phyloP scores from a whole-genome alignment of 2,329 filamentous ascomycete species.

The Aspergillus floridensis region DNA sequence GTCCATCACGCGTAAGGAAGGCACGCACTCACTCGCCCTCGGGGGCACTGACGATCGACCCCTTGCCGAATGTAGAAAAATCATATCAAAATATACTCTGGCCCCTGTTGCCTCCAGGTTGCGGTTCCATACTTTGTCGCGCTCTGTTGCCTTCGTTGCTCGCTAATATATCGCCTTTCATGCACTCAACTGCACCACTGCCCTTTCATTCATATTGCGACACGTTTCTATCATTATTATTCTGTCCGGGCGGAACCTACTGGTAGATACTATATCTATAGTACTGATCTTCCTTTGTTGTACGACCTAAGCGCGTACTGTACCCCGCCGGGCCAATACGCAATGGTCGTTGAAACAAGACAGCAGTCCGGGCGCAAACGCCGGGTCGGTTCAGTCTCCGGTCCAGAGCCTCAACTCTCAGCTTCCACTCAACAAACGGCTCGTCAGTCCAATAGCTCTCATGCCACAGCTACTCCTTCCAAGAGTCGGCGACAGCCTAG shows the following conservation, averaged over 20 bases:
- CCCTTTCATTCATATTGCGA: not conserved
- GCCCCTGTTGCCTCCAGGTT: not conserved
- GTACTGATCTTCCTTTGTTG: not conserved
- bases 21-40: no score
- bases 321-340: not conserved
- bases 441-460: slow-evolving; percentile 1
- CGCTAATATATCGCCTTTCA: not conserved
- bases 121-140: slow-evolving; percentile 5
- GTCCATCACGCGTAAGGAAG: slow-evolving; percentile 19
- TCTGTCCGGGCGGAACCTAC: not conserved
- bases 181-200: not conserved
- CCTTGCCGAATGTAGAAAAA: slow-evolving; percentile 7
- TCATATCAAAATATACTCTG: slow-evolving; percentile 9
- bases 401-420: slow-evolving; percentile 6
- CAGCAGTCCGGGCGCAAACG: slow-evolving; percentile 27
- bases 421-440: not conserved
- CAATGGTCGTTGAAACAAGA: slow-evolving; percentile 25
- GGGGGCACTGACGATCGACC: slow-evolving; percentile 8
- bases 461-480: slow-evolving; percentile 3
- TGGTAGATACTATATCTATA: no score
- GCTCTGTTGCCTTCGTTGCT: not conserved
- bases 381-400: slow-evolving; percentile 21
- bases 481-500: slow-evolving; percentile 33
- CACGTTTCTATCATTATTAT: not conserved
- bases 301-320: not conserved